Conservation (phyloP, 2,329 filamentous ascomycete species). For the Furcasterigmium sp. region DNA sequence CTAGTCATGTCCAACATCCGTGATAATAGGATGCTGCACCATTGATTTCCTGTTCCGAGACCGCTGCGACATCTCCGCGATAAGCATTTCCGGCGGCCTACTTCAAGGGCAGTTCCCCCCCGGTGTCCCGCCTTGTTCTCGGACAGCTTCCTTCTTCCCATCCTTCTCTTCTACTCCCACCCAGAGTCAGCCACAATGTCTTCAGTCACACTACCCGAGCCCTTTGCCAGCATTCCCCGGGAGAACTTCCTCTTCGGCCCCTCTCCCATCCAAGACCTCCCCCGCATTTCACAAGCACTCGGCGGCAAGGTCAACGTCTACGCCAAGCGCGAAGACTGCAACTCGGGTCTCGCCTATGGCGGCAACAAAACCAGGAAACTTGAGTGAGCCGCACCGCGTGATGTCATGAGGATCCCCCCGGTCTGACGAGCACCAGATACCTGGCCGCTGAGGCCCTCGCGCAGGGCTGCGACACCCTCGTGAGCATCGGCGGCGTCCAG, state of each 20-base stretch:
- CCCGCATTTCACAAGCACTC: conserved; percentile 57
- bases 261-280: conserved; percentile 63
- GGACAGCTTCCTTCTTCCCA: no score
- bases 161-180: no score
- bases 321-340: conserved; percentile 69
- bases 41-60: no score
- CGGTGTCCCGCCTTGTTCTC: no score
- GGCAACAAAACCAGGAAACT: conserved; percentile 68
- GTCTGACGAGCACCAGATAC: conserved; percentile 39
- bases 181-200: no score
- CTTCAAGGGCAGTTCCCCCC: no score
- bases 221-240: conserved; percentile 59
- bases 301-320: conserved; percentile 57
- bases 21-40: no score
- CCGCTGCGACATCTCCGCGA: no score
- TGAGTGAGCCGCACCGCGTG: conserved; percentile 34
- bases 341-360: conserved; percentile 61
- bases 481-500: conserved; percentile 64
- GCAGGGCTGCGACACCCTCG: conserved; percentile 53
- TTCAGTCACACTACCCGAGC: conserved; percentile 45
- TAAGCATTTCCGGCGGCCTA: no score
- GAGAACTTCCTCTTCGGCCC: conserved; percentile 59
- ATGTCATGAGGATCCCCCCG: no score
- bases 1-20: no score
- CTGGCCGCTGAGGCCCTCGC: conserved; percentile 57